phyloP scores from a whole-genome alignment of 148 eudicot genomes.

The Heliamphora exappendiculata region DNA sequence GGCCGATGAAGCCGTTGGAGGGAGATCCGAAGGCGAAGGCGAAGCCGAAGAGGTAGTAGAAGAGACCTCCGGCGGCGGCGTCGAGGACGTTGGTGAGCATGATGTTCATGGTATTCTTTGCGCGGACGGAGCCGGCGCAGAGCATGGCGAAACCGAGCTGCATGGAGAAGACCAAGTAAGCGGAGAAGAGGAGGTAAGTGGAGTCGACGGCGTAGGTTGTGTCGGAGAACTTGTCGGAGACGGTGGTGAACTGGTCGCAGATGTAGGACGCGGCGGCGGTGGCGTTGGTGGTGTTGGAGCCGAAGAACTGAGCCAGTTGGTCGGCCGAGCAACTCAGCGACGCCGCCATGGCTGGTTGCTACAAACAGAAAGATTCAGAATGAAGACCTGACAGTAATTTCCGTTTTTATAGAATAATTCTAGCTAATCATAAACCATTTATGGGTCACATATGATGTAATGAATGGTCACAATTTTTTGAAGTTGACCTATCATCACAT shows the following conservation, averaged over 20 bases:
- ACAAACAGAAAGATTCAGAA: not conserved
- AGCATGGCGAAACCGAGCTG: constrained; percentile 92
- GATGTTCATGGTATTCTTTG: constrained; percentile 82
- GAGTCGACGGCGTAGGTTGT: constrained; percentile 48
- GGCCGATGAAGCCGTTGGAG: constrained; percentile 55
- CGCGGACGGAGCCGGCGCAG: constrained; percentile 80
- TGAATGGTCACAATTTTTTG: no score
- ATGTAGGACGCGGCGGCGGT: constrained; percentile 49
- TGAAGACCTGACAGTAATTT: no score
- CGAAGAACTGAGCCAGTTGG: constrained; percentile 26
- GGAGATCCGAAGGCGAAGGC: constrained; percentile 70
- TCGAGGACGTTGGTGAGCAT: constrained; percentile 84
- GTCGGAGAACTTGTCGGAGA: constrained; percentile 22
- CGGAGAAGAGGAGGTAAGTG: constrained; percentile 73
- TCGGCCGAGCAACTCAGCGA: constrained; percentile 22
- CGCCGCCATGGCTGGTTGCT: constrained; percentile 12
- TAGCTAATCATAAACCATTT: no score
- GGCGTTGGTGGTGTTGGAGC: constrained; percentile 37
- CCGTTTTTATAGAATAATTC: no score
- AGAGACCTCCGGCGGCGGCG: constrained; percentile 66
- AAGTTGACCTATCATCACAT: not conserved
- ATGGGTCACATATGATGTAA: no score
- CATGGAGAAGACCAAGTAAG: constrained; percentile 77
- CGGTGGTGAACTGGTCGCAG: constrained; percentile 38
- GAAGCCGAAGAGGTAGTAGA: constrained; percentile 68